A percentile compares a stretch with the other conserved stretches of the same genome.
phyloP scores from a whole-genome alignment of 139 green algal species.

The Chlorella sorokiniana region DNA sequence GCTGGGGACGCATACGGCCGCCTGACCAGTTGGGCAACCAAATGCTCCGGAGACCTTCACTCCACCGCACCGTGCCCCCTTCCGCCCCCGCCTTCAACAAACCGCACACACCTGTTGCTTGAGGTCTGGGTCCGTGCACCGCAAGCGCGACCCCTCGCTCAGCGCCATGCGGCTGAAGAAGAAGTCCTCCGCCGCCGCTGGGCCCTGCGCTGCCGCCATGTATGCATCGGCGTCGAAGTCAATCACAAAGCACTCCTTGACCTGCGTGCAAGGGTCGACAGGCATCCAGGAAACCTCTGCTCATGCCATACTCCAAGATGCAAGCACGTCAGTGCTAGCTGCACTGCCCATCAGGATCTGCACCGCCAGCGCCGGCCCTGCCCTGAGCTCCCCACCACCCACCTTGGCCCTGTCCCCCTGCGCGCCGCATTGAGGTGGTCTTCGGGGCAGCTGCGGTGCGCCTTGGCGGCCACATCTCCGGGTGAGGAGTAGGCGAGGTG shows the following conservation, averaged over 20 bases:
- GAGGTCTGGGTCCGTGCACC: conserved; percentile 20
- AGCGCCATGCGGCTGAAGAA: conserved; percentile 46
- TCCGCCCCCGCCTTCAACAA: neutral
- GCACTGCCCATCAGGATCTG: neutral
- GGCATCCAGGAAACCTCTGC: neutral
- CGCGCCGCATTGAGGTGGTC: conserved; percentile 9
- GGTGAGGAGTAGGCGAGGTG: conserved; percentile 43
- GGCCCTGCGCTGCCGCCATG: conserved; percentile 39
- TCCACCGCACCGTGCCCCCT: neutral
- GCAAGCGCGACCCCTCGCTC: conserved; percentile 40
- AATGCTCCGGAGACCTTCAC: neutral
- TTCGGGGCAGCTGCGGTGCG: conserved; percentile 38
- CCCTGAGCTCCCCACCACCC: neutral
- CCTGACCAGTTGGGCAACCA: neutral
- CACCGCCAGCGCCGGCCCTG: neutral
- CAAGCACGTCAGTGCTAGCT: neutral
- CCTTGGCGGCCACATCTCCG: conserved; percentile 45
- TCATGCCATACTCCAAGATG: neutral
- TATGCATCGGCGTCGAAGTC: conserved; percentile 47
- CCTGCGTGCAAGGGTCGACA: neutral
- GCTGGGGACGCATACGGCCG: neutral
- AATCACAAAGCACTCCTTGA: conserved; percentile 49
- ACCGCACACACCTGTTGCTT: conserved; percentile 2
- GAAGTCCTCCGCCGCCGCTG: conserved; percentile 26
- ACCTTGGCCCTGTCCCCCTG: conserved; percentile 24